Conservation (phyloP, 202 grass and related monocot genomes). For the Dendrocalamus latiflorus region DNA sequence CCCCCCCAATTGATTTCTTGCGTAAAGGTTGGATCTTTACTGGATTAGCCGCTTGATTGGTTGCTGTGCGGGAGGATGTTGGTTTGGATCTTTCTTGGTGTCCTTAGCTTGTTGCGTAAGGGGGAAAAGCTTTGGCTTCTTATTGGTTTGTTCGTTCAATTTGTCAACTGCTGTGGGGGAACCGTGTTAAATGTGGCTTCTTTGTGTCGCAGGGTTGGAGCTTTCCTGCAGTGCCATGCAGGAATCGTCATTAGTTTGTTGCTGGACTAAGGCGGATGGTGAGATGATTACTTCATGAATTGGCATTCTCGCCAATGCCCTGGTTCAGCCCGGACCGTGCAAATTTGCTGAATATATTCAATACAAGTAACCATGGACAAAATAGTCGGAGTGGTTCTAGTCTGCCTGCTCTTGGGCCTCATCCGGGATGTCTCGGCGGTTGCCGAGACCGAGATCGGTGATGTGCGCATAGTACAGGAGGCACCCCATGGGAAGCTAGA, state of each 20-base stretch:
- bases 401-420: constrained; percentile 43
- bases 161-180: background rate
- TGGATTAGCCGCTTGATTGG: background rate
- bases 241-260: constrained; percentile 11
- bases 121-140: background rate
- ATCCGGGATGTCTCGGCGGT: constrained; percentile 20
- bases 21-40: constrained; percentile 3
- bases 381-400: constrained; percentile 23
- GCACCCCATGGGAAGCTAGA: constrained; percentile 57
- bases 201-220: constrained; percentile 12
- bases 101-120: background rate
- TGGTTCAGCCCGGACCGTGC: background rate
- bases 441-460: constrained; percentile 50
- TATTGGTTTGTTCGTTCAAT: background rate
- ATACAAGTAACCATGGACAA: constrained; percentile 43
- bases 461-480: constrained; percentile 34
- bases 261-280: background rate
- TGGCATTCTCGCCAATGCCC: background rate
- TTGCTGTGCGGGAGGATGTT: background rate
- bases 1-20: background rate
- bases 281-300: background rate
- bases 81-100: background rate
- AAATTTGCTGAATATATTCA: background rate
- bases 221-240: background rate
- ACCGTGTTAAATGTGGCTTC: background rate